phyloP scores from a whole-genome alignment of 169 alveolate species.

The Eimeria sp. region DNA sequence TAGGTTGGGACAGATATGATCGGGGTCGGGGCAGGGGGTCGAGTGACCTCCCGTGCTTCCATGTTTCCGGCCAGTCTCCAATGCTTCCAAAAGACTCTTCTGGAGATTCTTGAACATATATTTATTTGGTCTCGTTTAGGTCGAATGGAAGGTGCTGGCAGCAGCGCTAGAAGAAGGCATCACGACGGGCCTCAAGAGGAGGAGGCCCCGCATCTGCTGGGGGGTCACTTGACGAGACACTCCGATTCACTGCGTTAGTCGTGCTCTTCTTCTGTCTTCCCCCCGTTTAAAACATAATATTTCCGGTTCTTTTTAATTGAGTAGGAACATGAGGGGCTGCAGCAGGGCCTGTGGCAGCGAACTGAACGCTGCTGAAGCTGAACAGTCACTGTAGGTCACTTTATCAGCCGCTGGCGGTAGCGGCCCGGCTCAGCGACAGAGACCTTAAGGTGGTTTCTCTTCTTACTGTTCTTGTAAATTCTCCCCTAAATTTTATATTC shows the following conservation, averaged over 20 bases:
- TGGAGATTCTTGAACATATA: not conserved
- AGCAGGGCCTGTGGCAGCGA: not conserved
- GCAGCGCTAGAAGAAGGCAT: not conserved
- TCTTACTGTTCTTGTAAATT: no score
- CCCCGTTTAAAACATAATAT: no score
- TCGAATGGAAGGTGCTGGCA: not conserved
- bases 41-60: not conserved
- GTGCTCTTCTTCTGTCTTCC: not conserved
- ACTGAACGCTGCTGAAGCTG: not conserved
- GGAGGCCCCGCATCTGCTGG: not conserved
- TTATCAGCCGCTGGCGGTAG: not conserved
- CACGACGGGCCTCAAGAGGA: not conserved
- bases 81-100: not conserved
- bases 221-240: no score
- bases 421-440: not conserved
- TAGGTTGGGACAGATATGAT: not conserved
- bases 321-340: not conserved
- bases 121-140: no score
- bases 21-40: not conserved
- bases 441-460: no score
- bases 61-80: not conserved
- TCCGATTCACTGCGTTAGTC: not conserved
- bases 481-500: no score
- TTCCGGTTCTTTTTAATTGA: not conserved
- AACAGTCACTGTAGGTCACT: not conserved